Evolutionary conservation across 2,329 filamentous ascomycete genomes (phyloP), one percentile per base, ranked within the genome.

Genomic region (Colletotrichum lentis): DNA sequence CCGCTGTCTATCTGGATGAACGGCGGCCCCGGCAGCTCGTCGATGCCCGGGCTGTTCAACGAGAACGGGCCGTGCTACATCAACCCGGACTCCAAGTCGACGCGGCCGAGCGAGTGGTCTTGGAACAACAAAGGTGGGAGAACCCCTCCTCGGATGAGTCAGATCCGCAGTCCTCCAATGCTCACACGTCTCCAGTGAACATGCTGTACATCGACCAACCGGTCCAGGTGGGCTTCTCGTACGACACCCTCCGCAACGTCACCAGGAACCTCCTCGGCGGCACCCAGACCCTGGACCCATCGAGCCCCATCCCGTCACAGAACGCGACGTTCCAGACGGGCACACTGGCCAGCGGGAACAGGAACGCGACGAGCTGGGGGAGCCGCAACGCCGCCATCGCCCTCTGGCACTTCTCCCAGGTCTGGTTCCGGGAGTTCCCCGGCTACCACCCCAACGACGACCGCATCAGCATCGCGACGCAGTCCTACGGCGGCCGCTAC

Each of bases 381-480:
- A 87, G 86, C 2, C 62, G 62, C n/a, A 66, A 69, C 37, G 67
- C 67, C 14, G 76, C 76, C 50, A 60, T 78, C 72, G 70, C 76
- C 59, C 64, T 73, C 35, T 35, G 76, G 76, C 52, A 74, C 70
- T 67, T 71, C 49, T 61, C 71, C 6, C 64, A 73, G 65, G 83
- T 83, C 3, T 92, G 89, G 81, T 87, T 88, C 64, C 81, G 85
- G 7, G 84, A 87, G 46, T 91, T 91, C 68, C 88, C 88, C 0
- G 81, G 83, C 46, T 90, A 91, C 73, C 82, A 85, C 73, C 84
- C 85, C 3, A 83, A 84, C 59, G 84, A 89, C 69, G 53, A 57
- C 64, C 70, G 70, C 20, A 84, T 87, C 69, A 82, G 83, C 16
- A 80, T 88, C 64, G 86, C 83, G 49, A 82, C 84, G 3, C 80